These are phyloP conservation scores for Pseudohalonectria lignicola DNA, from an alignment of 2,329 filamentous ascomycete genomes.

Conservation along the genomic window DNA sequence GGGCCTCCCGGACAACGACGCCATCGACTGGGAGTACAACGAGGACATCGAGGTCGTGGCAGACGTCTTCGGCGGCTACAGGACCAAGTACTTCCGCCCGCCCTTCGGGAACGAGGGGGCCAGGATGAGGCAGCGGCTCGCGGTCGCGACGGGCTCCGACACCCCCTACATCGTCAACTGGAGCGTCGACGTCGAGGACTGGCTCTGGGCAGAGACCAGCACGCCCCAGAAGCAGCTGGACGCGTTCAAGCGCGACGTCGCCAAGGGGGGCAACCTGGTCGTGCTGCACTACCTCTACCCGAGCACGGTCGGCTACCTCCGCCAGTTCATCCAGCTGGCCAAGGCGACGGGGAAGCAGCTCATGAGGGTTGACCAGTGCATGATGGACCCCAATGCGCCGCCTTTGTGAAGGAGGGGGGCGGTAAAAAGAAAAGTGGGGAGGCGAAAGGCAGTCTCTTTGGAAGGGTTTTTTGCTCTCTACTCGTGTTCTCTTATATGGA, in stretches of 20 bases:
- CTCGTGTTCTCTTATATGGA: no score
- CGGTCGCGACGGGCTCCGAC: conserved; percentile 34
- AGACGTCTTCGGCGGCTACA: conserved; percentile 21
- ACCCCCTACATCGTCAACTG: conserved; percentile 53
- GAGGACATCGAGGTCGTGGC: conserved; percentile 41
- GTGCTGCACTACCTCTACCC: conserved; percentile 61
- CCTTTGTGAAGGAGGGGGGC: conserved; percentile 8
- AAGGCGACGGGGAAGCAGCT: conserved; percentile 49
- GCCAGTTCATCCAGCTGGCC: conserved; percentile 53
- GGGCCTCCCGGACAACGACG: conserved; percentile 35
- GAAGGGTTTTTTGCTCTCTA: no score
- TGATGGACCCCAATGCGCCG: conserved; percentile 22
- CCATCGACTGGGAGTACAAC: conserved; percentile 52
- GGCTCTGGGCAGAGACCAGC: conserved; percentile 49
- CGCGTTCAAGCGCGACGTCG: conserved; percentile 52
- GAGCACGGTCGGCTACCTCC: conserved; percentile 51
- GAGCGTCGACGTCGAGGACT: conserved; percentile 63
- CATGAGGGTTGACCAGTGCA: conserved; percentile 23
- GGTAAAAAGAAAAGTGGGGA: neutral
- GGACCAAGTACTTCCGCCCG: conserved; percentile 50
- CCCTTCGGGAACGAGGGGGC: conserved; percentile 60
- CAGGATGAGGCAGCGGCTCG: conserved; percentile 52
- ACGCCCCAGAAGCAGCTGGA: conserved; percentile 58
- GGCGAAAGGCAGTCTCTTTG: no score
- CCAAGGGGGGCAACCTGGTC: conserved; percentile 50